phyloP scores from a whole-genome alignment of 2,329 filamentous ascomycete species.

The Diaporthe australafricana region DNA sequence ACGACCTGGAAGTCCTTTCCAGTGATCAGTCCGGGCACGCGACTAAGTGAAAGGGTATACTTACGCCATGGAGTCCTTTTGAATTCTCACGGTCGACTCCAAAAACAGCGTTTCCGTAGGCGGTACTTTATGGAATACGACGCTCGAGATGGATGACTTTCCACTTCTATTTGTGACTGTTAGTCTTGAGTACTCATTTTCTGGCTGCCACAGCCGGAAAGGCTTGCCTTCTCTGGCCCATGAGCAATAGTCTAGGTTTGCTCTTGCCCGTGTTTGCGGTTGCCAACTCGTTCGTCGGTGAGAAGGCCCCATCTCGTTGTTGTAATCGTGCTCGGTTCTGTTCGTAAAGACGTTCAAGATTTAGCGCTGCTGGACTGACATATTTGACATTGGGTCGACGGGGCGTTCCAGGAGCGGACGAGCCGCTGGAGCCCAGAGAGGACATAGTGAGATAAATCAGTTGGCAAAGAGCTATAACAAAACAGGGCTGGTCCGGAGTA shows the following conservation, averaged over 20 bases:
- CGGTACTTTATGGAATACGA: constrained; percentile 98
- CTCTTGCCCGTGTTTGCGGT: constrained; percentile 64
- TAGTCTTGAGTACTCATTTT: constrained; percentile 32
- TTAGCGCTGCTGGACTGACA: constrained; percentile 71
- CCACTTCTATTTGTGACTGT: constrained; percentile 75
- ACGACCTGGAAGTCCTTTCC: constrained; percentile 72
- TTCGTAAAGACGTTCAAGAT: constrained; percentile 70
- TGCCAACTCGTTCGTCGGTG: constrained; percentile 52
- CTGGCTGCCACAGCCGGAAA: neutral
- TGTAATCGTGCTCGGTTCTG: constrained; percentile 68
- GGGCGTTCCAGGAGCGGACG: constrained; percentile 38
- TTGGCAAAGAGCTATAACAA: neutral
- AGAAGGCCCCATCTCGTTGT: constrained; percentile 60
- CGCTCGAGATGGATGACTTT: constrained; percentile 97
- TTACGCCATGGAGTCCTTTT: constrained; percentile 95
- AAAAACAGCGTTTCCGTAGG: constrained; percentile 96
- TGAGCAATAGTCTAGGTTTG: constrained; percentile 89
- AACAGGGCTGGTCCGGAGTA: neutral
- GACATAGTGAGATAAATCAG: constrained; percentile 41
- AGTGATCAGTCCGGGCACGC: constrained; percentile 2
- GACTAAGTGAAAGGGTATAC: constrained; percentile 46
- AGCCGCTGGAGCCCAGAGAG: constrained; percentile 38
- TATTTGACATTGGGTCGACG: constrained; percentile 50
- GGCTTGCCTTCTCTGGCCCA: constrained; percentile 91
- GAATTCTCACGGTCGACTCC: constrained; percentile 92